Evolutionary conservation across 106 monocot species (phyloP).

Genomic region (Phalaenopsis aphrodite): DNA sequence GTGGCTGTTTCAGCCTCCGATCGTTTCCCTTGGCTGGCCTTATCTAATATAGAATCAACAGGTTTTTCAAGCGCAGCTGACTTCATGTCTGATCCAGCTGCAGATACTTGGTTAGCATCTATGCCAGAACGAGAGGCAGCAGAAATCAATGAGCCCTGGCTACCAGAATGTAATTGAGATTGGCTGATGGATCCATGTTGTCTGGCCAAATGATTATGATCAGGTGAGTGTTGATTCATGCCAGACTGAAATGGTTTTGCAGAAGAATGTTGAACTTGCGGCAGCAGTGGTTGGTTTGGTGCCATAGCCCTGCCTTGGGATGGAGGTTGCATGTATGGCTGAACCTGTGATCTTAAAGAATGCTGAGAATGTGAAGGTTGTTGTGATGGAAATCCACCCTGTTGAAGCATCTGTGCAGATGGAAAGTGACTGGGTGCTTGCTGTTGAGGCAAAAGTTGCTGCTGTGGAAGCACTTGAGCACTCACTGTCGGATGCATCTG

Average conservation of each 20-base stretch:
- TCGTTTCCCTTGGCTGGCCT: conserved; percentile 5
- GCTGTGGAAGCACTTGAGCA: conserved; percentile 25
- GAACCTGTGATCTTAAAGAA: conserved; percentile 29
- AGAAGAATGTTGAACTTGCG: conserved; percentile 20
- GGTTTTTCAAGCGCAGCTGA: not conserved
- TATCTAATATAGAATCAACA: conserved; percentile 18
- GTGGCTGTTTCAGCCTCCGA: not conserved
- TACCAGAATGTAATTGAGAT: conserved; percentile 16
- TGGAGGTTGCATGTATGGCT: conserved; percentile 25
- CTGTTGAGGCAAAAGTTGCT: conserved; percentile 22
- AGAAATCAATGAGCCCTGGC: conserved; percentile 11
- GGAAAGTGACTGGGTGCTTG: conserved; percentile 13
- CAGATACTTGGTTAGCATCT: conserved; percentile 11
- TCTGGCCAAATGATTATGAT: conserved; percentile 8
- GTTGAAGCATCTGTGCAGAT: conserved; percentile 18
- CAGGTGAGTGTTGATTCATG: conserved; percentile 23
- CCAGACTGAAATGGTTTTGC: conserved; percentile 11
- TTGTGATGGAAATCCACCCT: conserved; percentile 25
- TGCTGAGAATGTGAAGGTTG: conserved; percentile 15
- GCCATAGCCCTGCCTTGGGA: conserved; percentile 12
- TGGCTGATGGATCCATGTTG: conserved; percentile 7
- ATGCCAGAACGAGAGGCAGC: conserved; percentile 6
- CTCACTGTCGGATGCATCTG: conserved; percentile 29
- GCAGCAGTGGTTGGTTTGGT: conserved; percentile 11
- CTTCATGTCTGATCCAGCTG: conserved; percentile 1